Percentiles rank a stretch among this genome's conserved stretches.
These are phyloP conservation scores for Arbutus unedo DNA, from an alignment of 148 eudicot species.

Conservation along the genomic window DNA sequence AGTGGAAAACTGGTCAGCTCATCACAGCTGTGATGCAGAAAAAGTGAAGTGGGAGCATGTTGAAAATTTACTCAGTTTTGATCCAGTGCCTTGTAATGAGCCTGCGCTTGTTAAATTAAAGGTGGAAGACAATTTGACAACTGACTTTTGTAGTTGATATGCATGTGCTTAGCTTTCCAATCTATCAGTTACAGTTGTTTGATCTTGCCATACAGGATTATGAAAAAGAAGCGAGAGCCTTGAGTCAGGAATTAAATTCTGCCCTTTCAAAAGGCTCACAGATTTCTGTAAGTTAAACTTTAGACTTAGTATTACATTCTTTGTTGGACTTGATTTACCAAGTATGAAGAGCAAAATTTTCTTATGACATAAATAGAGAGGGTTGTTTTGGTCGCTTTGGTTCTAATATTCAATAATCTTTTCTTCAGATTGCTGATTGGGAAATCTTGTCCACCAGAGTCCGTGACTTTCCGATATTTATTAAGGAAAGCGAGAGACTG, in stretches of 20 bases:
- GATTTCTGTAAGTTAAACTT: conserved; percentile 43
- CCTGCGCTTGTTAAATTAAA: conserved; percentile 54
- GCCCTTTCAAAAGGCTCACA: conserved; percentile 44
- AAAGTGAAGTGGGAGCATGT: conserved; percentile 60
- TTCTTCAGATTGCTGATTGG: conserved; percentile 56
- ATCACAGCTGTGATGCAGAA: conserved; percentile 31
- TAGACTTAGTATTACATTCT: conserved; percentile 11
- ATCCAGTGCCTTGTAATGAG: conserved; percentile 69
- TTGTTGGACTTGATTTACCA: not conserved
- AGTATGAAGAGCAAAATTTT: conserved; percentile 1
- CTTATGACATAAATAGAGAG: not conserved
- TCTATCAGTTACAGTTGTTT: conserved; percentile 12
- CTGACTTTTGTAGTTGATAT: conserved; percentile 8
- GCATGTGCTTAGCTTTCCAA: conserved; percentile 1
- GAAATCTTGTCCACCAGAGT: conserved; percentile 50
- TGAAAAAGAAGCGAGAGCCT: conserved; percentile 51
- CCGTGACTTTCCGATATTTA: conserved; percentile 47
- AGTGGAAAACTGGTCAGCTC: conserved; percentile 46
- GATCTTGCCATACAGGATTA: conserved; percentile 40
- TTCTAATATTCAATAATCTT: conserved; percentile 8
- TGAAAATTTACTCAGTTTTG: conserved; percentile 37
- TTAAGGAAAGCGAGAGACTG: conserved; percentile 59
- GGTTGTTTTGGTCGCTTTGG: not conserved
- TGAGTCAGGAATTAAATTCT: conserved; percentile 55
- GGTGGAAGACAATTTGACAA: conserved; percentile 36